Evolutionary conservation across 805 yeast genomes (phyloP), one percentile per base, ranked within the genome.

Genomic region (Candida khao-thaluensis): DNA sequence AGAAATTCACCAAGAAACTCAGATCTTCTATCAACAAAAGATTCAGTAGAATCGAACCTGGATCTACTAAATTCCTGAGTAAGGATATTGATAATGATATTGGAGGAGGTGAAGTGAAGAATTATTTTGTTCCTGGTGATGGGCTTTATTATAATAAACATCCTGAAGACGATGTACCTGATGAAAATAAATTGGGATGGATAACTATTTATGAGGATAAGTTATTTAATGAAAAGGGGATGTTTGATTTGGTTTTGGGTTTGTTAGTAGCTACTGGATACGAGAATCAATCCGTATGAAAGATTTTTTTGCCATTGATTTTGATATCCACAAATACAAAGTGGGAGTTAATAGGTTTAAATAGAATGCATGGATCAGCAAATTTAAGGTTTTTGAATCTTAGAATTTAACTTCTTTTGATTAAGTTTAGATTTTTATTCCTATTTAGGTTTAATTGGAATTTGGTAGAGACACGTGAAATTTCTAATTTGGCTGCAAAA

Each of bases 141-240:
- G 85, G 85, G 2, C 59, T 79, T 4, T 57, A 64, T 23, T 63
- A 59, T 35, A 61, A 64, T 44, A 43, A 35, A 7, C 66, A 67
- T 38, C 80, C 84, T 0, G 62, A 62, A 10, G 86, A 81, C 54
- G 86, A 81, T 54, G 64, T 74, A 3, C 85, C 85, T 0, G 77
- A 74, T 52, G 78, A 75, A 34, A 69, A 63, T 40, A 81, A 79
- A 49, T 47, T 79, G 23, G 86, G 86, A 0, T 81, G 86, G 86
- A 56, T 81, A 2, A 79, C 85, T 0, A 60, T 81, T 1, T 79
- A 72, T 48, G 82, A 80, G 17, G 75, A 75, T 15, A 43, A 41
- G 4, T 20, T 60, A 5, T 56, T 64, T 45, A 37, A 47, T 17
- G 54, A 44, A 16, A 48, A 46, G 37, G 81, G 81, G 0, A 67